Conservation (phyloP, 805 yeast species). For the Wickerhamiella cacticola region DNA sequence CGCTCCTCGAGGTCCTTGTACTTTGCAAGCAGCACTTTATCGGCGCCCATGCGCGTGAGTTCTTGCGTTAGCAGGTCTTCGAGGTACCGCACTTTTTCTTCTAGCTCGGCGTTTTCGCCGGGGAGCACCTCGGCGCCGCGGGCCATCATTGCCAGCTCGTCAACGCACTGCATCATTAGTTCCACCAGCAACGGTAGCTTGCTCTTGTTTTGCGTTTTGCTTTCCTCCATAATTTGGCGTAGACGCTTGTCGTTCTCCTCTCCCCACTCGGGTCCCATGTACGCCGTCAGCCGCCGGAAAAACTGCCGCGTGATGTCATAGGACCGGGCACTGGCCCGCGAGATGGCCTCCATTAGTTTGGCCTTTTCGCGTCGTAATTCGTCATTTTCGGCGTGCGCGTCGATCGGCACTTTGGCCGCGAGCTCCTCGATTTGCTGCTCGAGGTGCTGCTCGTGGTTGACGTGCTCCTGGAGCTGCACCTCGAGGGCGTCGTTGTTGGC, state of each 20-base stretch:
- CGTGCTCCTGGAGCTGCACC: constrained; percentile 10
- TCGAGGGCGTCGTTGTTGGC: constrained; percentile 13
- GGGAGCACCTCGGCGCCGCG: constrained; percentile 12
- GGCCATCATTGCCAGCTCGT: constrained; percentile 15
- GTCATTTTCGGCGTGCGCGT: constrained; percentile 7
- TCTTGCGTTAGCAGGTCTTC: constrained; percentile 16
- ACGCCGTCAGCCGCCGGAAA: constrained; percentile 18
- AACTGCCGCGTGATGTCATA: constrained; percentile 18
- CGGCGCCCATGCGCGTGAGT: constrained; percentile 19
- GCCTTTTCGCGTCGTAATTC: constrained; percentile 2
- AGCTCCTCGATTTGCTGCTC: constrained; percentile 9
- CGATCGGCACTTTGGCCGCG: not conserved
- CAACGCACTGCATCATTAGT: constrained; percentile 17
- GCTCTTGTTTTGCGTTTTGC: constrained; percentile 12
- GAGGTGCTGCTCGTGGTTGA: constrained; percentile 7
- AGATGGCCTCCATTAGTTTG: constrained; percentile 7
- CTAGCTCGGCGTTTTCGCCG: constrained; percentile 13
- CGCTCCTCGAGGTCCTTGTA: constrained; percentile 16
- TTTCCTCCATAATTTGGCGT: constrained; percentile 16
- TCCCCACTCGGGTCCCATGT: constrained; percentile 20
- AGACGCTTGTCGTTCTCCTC: constrained; percentile 16
- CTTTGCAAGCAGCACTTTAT: constrained; percentile 18
- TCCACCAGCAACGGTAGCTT: constrained; percentile 21
- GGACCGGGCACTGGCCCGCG: constrained; percentile 7
- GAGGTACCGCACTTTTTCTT: constrained; percentile 15